These are phyloP conservation scores for Ulvella scutata DNA, from an alignment of 139 green algal species.

Conservation along the genomic window DNA sequence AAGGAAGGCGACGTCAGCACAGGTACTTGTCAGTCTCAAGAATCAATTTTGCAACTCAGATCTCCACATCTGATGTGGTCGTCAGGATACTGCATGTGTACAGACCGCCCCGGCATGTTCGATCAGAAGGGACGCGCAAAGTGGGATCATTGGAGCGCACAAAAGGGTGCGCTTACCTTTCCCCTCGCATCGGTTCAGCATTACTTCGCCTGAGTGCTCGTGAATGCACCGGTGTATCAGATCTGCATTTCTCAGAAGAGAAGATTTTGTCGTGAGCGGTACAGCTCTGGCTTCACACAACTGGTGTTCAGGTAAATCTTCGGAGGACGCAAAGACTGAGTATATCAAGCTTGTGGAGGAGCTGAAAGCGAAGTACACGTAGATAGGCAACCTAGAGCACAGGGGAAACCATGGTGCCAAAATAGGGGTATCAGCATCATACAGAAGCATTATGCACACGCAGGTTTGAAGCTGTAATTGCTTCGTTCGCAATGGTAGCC, in stretches of 20 bases:
- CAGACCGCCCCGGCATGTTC: conserved; percentile 39
- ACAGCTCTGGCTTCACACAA: not conserved
- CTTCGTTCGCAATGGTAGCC: no score
- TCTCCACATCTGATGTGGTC: not conserved
- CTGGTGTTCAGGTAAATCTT: conserved; percentile 21
- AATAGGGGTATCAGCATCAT: no score
- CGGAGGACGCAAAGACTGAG: conserved; percentile 36
- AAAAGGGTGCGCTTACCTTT: conserved; percentile 29
- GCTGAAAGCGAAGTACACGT: not conserved
- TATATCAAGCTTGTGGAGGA: conserved; percentile 25
- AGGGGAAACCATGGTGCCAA: no score
- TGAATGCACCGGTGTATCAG: not conserved
- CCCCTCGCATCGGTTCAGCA: not conserved
- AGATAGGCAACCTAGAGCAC: no score
- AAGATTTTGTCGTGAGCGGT: not conserved
- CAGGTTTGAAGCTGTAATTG: no score
- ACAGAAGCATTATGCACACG: no score
- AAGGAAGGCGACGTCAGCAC: conserved; percentile 42
- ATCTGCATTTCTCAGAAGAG: not conserved
- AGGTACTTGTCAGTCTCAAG: not conserved
- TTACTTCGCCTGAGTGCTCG: not conserved
- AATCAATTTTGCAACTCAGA: not conserved
- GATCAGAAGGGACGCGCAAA: conserved; percentile 52
- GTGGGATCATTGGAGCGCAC: conserved; percentile 50
- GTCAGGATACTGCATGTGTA: not conserved